phyloP scores from a whole-genome alignment of 495 filamentous ascomycete genomes.

The Penicillium bialowiezense region DNA sequence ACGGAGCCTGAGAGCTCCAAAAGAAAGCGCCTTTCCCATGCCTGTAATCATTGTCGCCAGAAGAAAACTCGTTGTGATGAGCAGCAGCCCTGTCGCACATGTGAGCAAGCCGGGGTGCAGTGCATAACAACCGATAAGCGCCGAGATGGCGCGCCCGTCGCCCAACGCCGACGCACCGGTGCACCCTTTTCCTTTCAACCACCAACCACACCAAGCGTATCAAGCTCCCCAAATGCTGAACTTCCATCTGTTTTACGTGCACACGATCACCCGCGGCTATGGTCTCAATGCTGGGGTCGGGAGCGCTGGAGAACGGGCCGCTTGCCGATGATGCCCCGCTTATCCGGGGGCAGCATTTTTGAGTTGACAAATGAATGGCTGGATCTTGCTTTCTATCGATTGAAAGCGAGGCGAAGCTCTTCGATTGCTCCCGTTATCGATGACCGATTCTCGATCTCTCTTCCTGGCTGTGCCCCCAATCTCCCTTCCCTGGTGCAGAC shows the following conservation, averaged over 20 bases:
- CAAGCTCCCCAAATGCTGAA: not conserved
- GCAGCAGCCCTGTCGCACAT: conserved; percentile 13
- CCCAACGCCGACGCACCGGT: conserved; percentile 4
- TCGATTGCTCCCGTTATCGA: conserved; percentile 6
- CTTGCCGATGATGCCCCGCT: conserved; percentile 12
- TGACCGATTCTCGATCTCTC: not conserved
- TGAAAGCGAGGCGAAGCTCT: not conserved
- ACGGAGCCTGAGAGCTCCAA: not conserved
- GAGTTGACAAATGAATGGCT: conserved; percentile 15
- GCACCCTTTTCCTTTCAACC: not conserved
- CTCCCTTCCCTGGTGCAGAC: conserved; percentile 1
- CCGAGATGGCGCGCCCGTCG: conserved; percentile 7
- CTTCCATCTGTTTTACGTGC: not conserved
- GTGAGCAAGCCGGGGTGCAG: conserved; percentile 7
- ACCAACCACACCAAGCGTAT: not conserved
- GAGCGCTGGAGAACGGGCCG: conserved; percentile 14
- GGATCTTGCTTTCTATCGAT: conserved; percentile 13
- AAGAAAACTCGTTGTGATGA: conserved; percentile 18
- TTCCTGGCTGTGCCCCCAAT: not conserved
- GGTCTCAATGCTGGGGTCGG: conserved; percentile 12
- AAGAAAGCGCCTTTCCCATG: conserved; percentile 11
- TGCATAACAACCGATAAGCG: conserved; percentile 15
- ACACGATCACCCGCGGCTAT: conserved; percentile 8
- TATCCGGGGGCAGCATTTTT: conserved; percentile 7
- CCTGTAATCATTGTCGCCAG: conserved; percentile 12